These are phyloP conservation scores for Serendipita indica DNA, from an alignment of 768 basidiomycete genomes.

Conservation along the genomic window DNA sequence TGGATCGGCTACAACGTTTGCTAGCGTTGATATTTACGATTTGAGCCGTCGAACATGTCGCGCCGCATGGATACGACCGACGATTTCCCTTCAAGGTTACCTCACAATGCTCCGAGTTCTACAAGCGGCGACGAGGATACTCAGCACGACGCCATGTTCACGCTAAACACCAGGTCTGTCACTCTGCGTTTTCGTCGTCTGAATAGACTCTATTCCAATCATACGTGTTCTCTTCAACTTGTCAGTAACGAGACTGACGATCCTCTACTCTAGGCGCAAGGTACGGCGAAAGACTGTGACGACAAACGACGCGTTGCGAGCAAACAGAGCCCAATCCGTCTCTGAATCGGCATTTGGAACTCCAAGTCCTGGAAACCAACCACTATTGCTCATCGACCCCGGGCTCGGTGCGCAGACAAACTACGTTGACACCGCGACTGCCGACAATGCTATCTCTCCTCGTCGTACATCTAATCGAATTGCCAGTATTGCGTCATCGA, in stretches of 20 bases:
- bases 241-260: not conserved
- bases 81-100: not conserved
- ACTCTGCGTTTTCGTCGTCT: not conserved
- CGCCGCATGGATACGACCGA: not conserved
- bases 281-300: not conserved
- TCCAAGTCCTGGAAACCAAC: not conserved
- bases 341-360: slow-evolving; percentile 1
- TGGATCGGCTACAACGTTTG: not conserved
- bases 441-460: not conserved
- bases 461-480: not conserved
- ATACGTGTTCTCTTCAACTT: not conserved
- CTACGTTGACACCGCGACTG: not conserved
- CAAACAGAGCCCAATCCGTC: not conserved
- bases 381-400: not conserved
- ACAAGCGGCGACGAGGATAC: not conserved
- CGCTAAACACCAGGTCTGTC: not conserved
- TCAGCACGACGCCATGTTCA: not conserved
- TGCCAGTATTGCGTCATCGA: not conserved
- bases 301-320: not conserved
- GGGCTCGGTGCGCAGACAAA: not conserved
- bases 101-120: not conserved
- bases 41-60: not conserved
- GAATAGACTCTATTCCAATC: not conserved
- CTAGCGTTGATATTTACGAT: not conserved
- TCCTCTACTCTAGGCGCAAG: not conserved